Evolutionary conservation across 2,329 filamentous ascomycete species (phyloP).

Genomic region (Trichoderma afroharzianum): DNA sequence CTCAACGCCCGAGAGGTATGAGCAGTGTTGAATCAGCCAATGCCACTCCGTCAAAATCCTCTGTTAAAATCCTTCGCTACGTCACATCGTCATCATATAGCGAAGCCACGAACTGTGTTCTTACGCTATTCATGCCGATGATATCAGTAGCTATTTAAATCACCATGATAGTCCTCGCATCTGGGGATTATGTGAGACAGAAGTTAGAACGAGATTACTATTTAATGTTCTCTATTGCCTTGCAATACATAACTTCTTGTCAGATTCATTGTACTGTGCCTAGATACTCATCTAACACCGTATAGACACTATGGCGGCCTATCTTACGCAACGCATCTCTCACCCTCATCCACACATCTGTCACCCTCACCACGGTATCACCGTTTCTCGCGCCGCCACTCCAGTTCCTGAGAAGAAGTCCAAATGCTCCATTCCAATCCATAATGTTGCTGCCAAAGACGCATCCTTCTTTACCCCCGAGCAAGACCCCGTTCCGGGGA

Average conservation of each 20-base stretch:
- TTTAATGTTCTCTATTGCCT: not conserved
- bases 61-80: not conserved
- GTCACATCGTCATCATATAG: not conserved
- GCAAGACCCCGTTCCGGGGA: constrained; percentile 42
- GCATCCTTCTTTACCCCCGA: constrained; percentile 46
- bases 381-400: not conserved
- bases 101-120: not conserved
- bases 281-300: not conserved
- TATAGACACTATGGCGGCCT: constrained; percentile 2
- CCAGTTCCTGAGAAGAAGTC: not conserved
- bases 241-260: not conserved
- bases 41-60: not conserved
- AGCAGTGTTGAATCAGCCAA: not conserved
- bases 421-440: constrained; percentile 14
- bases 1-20: not conserved
- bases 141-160: not conserved
- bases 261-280: not conserved
- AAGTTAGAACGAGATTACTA: not conserved
- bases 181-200: not conserved
- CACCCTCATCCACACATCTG: constrained; percentile 1
- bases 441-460: constrained; percentile 27
- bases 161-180: not conserved
- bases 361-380: constrained; percentile 9
- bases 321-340: constrained; percentile 8
- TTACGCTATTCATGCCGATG: not conserved